Conservation (phyloP, 305 asterid genomes). For the Fraxinus greggii region DNA sequence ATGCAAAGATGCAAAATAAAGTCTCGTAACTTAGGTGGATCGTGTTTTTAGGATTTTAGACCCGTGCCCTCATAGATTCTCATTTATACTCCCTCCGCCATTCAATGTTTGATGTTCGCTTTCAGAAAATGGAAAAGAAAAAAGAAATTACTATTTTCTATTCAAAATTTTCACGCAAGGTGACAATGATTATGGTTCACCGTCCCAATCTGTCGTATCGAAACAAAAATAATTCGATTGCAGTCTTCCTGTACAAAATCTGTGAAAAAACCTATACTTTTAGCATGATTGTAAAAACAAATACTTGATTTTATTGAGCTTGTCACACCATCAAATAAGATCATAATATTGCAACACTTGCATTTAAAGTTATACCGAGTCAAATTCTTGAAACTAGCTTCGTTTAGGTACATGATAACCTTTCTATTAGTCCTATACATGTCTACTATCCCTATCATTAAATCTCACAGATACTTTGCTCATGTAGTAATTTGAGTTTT, state of each 20-base stretch:
- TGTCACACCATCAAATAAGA: not conserved
- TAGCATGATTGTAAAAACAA: not conserved
- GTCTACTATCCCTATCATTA: not conserved
- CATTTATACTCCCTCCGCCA: not conserved
- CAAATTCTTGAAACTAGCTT: not conserved
- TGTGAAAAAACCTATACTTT: not conserved
- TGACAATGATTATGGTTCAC: not conserved
- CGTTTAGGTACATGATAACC: not conserved
- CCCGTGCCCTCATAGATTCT: not conserved
- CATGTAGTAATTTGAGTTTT: not conserved
- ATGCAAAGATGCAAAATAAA: not conserved
- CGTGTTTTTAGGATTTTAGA: not conserved
- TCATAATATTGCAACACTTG: not conserved
- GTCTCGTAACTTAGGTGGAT: not conserved
- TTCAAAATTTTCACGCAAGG: not conserved
- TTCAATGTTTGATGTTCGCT: not conserved
- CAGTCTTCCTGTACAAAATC: not conserved
- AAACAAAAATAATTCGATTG: too few species aligned
- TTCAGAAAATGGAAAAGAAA: not conserved
- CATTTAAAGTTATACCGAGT: not conserved
- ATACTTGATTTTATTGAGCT: not conserved
- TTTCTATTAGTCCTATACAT: not conserved
- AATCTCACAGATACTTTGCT: not conserved
- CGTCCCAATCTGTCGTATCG: not conserved
- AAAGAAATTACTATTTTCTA: not conserved